Percentiles rank a stretch among this genome's conserved stretches.
phyloP scores from a whole-genome alignment of 2,329 filamentous ascomycete genomes.

The Microsporum audouinii region DNA sequence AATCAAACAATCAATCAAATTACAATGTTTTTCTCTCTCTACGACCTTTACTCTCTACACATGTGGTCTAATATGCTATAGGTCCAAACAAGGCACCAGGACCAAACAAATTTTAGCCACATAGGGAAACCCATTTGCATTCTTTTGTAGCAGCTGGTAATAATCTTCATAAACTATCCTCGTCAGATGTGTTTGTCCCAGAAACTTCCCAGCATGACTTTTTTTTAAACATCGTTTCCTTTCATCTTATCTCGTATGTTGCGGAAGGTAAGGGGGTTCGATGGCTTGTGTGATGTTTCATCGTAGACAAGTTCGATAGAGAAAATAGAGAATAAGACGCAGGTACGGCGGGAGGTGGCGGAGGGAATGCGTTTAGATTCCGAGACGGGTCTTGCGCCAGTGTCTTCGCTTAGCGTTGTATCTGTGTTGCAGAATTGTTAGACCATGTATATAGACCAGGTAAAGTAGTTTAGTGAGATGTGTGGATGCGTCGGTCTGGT shows the following conservation, averaged over 20 bases:
- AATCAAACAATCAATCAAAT: background rate
- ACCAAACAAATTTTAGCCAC: conserved; percentile 3
- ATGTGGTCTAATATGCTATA: conserved; percentile 5
- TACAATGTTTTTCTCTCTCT: background rate
- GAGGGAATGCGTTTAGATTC: conserved; percentile 69
- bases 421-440: conserved; percentile 40
- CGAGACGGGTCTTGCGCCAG: conserved; percentile 99
- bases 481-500: background rate
- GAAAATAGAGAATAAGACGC: background rate
- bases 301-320: too few relatives aligned
- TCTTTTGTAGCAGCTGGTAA: background rate
- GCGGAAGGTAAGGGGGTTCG: too few relatives aligned
- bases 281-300: too few relatives aligned
- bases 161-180: background rate
- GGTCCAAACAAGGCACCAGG: background rate
- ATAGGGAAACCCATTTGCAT: background rate
- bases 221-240: too few relatives aligned
- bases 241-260: too few relatives aligned
- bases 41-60: background rate
- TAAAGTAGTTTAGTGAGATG: background rate
- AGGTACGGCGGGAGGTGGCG: conserved; percentile 13
- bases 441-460: background rate
- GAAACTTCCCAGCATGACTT: background rate
- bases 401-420: conserved; percentile 99
- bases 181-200: background rate